These are phyloP conservation scores for Solanum okadae DNA, from an alignment of 257 asterid species.

Conservation along the genomic window DNA sequence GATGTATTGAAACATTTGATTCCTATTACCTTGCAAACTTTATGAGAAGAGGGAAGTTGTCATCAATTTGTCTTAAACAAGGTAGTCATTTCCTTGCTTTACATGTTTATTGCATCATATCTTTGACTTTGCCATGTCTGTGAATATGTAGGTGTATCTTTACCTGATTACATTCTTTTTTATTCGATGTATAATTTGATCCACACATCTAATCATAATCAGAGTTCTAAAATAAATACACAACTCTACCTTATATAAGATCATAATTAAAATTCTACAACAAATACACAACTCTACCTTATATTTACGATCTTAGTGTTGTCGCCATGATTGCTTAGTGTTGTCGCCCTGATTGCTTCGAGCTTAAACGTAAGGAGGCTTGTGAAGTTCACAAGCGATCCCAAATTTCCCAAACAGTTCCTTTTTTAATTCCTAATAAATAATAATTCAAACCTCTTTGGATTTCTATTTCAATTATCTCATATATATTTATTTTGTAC, in stretches of 20 bases:
- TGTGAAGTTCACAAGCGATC: background rate
- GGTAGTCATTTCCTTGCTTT: slow-evolving; percentile 23
- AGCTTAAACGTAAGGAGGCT: background rate
- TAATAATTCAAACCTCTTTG: background rate
- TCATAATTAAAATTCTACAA: background rate
- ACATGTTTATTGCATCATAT: background rate
- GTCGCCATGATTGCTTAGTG: background rate
- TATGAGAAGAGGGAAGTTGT: slow-evolving; percentile 53
- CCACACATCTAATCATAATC: background rate
- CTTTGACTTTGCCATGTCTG: background rate
- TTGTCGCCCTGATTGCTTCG: background rate
- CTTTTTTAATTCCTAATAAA: background rate
- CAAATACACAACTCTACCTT: background rate
- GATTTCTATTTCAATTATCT: background rate
- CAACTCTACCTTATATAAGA: background rate
- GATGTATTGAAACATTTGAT: slow-evolving; percentile 42
- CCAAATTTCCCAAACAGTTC: background rate
- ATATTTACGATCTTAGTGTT: background rate
- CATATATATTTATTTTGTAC: background rate
- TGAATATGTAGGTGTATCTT: background rate
- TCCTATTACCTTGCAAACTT: slow-evolving; percentile 49
- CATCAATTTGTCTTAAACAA: slow-evolving; percentile 39
- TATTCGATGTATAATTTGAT: background rate
- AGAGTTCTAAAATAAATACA: background rate
- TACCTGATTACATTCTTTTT: background rate